Evolutionary conservation across 345 rosid species (phyloP), one percentile per base, ranked within the genome.

Genomic region (Boechera stricta): DNA sequence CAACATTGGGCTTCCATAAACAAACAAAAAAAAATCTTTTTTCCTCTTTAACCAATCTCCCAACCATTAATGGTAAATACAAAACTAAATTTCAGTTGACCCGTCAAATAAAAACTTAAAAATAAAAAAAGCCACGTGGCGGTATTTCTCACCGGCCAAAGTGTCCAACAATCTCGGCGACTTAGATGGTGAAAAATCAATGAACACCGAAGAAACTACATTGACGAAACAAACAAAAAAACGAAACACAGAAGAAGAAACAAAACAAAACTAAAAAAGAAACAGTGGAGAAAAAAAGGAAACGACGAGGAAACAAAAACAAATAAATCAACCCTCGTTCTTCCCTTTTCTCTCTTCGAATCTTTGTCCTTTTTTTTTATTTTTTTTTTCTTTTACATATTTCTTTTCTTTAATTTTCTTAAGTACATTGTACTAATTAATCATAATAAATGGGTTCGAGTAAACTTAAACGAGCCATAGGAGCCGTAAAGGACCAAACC

Each of bases 401-500:
- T 21, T 21, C 24, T 21, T 21, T 58, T 67, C 7, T 35, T 39
- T 56, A 2, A 3, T 2, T 28, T 26, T 11, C 29, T 11, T 39
- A 3, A 54, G 5, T 36, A 61, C 2, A 68, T 21, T 36, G 6
- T 38, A 11, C 7, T 63, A 52, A 33, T 16, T 59, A 12, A 12
- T 24, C 16, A 12, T 5, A 13, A 57, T 56, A 59, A 44, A 93
- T 94, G 98, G 89, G 87, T 67, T 86, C 93, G 10, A 84, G 98
- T 83, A 90, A 75, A 71, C 67, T 94, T 10, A 84, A 85, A 81
- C 77, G 85, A 71, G 98, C 95, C 58, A 67, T 94, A 41, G 97
- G 97, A 56, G 93, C 87, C 1, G 92, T 94, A 16, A 94, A 94
- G 82, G 98, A 94, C 84, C 88, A 83, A 67, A 92, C 97, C 8